phyloP scores from a whole-genome alignment of 2,329 filamentous ascomycete genomes.

The Bipolaris cookei region DNA sequence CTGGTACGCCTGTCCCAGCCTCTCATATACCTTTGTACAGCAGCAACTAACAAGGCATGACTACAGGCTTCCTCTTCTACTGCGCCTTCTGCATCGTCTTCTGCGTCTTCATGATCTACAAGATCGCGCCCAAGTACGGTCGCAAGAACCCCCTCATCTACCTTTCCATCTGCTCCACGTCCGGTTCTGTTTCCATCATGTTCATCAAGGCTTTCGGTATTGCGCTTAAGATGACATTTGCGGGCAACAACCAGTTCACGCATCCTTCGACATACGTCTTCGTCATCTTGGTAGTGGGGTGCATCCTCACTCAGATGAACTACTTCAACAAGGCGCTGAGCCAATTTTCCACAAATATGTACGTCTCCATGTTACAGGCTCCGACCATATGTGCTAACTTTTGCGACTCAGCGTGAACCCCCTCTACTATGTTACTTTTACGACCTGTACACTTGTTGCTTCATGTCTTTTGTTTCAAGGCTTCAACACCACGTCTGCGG shows the following conservation, averaged over 20 bases:
- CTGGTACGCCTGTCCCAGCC: slow-evolving; percentile 67
- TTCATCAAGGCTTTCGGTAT: slow-evolving; percentile 98
- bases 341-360: slow-evolving; percentile 98
- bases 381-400: slow-evolving; percentile 13
- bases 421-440: slow-evolving; percentile 97
- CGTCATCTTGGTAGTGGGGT: slow-evolving; percentile 88
- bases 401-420: slow-evolving; percentile 76
- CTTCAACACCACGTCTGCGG: slow-evolving; percentile 91
- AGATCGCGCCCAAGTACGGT: slow-evolving; percentile 84
- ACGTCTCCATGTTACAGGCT: slow-evolving; percentile 49
- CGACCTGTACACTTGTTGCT: slow-evolving; percentile 88
- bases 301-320: slow-evolving; percentile 99
- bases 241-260: slow-evolving; percentile 91
- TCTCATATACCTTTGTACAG: not conserved
- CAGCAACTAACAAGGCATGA: slow-evolving; percentile 18
- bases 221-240: slow-evolving; percentile 91
- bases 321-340: slow-evolving; percentile 99
- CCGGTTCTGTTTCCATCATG: slow-evolving; percentile 98
- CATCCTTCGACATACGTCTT: slow-evolving; percentile 98
- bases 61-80: slow-evolving; percentile 85
- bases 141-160: slow-evolving; percentile 96
- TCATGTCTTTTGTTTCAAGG: slow-evolving; percentile 96
- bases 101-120: slow-evolving; percentile 94
- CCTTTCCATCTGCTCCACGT: slow-evolving; percentile 96
- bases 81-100: slow-evolving; percentile 80